Conservation (phyloP, 352 stramenopile species). For the Blastocystis sp. region DNA sequence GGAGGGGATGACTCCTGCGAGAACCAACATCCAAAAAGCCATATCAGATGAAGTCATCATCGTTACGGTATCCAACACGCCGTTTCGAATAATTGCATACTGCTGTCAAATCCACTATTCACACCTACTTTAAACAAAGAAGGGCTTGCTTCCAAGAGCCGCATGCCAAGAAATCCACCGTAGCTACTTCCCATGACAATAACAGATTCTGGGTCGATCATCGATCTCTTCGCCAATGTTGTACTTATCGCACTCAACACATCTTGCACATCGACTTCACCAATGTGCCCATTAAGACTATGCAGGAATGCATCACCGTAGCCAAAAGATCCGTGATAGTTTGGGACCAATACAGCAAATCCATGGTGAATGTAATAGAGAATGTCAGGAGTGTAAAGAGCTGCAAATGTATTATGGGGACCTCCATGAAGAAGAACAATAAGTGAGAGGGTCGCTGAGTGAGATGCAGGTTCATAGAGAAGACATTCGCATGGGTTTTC, state of each 20-base stretch:
- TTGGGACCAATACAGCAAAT: slow-evolving; percentile 8
- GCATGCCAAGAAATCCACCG: slow-evolving; percentile 1
- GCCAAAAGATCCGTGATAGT: slow-evolving; percentile 43
- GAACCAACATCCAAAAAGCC: slow-evolving; percentile 15
- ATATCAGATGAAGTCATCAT: slow-evolving; percentile 28
- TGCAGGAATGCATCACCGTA: slow-evolving; percentile 14
- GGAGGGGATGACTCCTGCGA: neutral
- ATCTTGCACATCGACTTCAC: neutral
- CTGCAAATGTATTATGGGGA: slow-evolving; percentile 42
- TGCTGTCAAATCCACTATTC: neutral
- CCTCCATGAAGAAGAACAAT: slow-evolving; percentile 20
- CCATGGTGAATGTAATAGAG: neutral
- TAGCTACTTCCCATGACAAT: slow-evolving; percentile 49
- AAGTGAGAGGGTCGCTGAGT: neutral
- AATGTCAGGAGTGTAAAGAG: neutral
- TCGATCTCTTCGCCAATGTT: neutral
- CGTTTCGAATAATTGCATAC: slow-evolving; percentile 31
- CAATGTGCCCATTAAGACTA: slow-evolving; percentile 14
- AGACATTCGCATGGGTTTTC: neutral
- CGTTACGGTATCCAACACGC: neutral
- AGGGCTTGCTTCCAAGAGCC: neutral
- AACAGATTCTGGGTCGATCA: neutral
- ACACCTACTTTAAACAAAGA: neutral
- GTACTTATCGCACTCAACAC: neutral
- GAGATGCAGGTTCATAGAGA: neutral